Conservation (phyloP, 768 basidiomycete species). For the Tubosaeta sp. region DNA sequence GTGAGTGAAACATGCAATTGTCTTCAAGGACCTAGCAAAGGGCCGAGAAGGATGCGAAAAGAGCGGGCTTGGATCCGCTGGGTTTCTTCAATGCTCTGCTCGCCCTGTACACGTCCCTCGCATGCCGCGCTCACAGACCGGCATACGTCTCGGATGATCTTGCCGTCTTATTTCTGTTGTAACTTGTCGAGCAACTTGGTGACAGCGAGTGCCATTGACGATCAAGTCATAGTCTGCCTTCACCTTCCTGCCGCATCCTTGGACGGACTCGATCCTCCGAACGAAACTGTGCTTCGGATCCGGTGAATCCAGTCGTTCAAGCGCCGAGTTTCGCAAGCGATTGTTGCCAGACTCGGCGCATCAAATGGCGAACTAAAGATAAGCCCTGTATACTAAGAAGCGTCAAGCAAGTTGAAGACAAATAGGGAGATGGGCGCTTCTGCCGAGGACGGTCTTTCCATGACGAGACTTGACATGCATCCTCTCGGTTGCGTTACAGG, state of each 20-base stretch:
- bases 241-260: slow-evolving; percentile 3
- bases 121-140: slow-evolving; percentile 64
- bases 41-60: background rate
- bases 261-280: slow-evolving; percentile 4
- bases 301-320: slow-evolving; percentile 56
- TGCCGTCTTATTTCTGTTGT: background rate
- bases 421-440: slow-evolving; percentile 65
- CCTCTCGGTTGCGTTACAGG: background rate
- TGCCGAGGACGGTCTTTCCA: slow-evolving; percentile 58
- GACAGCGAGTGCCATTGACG: background rate
- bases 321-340: slow-evolving; percentile 65
- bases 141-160: slow-evolving; percentile 36
- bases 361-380: slow-evolving; percentile 48
- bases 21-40: slow-evolving; percentile 63
- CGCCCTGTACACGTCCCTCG: slow-evolving; percentile 67
- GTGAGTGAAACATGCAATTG: slow-evolving; percentile 73
- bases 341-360: slow-evolving; percentile 51
- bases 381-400: slow-evolving; percentile 47
- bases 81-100: slow-evolving; percentile 48
- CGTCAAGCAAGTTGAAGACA: background rate
- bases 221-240: background rate
- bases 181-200: background rate
- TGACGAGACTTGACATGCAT: slow-evolving; percentile 22
- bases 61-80: slow-evolving; percentile 52
- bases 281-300: slow-evolving; percentile 47